These are phyloP conservation scores for rapeseed (Brassica napus) DNA, from an alignment of 345 rosid genomes.

Conservation along the genomic window DNA sequence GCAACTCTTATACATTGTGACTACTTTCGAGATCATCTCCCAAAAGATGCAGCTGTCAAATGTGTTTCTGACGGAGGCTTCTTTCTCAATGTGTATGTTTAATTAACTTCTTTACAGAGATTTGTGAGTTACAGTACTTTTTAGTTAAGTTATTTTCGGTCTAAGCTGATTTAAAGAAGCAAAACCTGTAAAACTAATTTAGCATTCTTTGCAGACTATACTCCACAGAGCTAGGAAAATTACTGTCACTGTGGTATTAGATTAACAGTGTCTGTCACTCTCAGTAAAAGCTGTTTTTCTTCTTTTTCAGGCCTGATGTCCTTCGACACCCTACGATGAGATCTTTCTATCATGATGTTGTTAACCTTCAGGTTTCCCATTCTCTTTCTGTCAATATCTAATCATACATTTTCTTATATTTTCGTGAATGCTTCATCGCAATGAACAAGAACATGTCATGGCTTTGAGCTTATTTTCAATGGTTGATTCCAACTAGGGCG, in stretches of 20 bases:
- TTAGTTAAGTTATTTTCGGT: not conserved
- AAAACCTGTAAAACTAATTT: not conserved
- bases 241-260: not conserved
- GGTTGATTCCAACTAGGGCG: constrained; percentile 51
- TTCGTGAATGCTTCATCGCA: constrained; percentile 3
- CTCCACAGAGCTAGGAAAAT: not conserved
- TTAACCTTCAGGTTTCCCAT: constrained; percentile 62
- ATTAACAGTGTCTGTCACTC: not conserved
- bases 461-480: not conserved
- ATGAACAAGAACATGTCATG: not conserved
- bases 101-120: not conserved
- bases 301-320: constrained; percentile 65
- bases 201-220: not conserved
- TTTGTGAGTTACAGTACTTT: not conserved
- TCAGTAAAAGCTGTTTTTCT: constrained; percentile 27
- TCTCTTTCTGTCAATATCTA: constrained; percentile 7
- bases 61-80: constrained; percentile 93
- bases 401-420: not conserved
- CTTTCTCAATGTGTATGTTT: constrained; percentile 88
- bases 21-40: constrained; percentile 61
- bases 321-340: constrained; percentile 61
- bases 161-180: constrained; percentile 1
- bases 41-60: constrained; percentile 69
- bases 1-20: constrained; percentile 90
- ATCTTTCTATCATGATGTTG: constrained; percentile 67